A percentile compares a stretch with the other conserved stretches of the same genome.
Evolutionary conservation across 179 eudicot species (phyloP).

Genomic region (Nepenthes alata): DNA sequence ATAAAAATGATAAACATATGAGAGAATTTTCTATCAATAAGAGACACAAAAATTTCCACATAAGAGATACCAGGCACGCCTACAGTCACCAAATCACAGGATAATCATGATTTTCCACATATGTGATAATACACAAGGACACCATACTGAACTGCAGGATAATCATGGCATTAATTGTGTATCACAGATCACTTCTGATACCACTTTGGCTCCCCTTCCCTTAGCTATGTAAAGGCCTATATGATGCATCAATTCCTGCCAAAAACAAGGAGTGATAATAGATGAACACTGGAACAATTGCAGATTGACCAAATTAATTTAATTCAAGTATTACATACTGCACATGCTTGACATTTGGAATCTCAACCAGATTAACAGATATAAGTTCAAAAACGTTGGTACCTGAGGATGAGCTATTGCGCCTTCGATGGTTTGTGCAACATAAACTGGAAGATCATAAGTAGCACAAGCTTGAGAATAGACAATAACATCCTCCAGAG

Average conservation of each 20-base stretch:
- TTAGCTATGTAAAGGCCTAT: slow-evolving; percentile 77
- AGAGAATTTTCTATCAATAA: too few species aligned
- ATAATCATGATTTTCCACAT: background rate
- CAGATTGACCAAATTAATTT: background rate
- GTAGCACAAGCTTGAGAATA: slow-evolving; percentile 85
- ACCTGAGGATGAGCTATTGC: slow-evolving; percentile 85
- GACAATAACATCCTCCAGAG: slow-evolving; percentile 69
- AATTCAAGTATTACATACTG: background rate
- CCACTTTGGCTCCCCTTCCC: slow-evolving; percentile 90
- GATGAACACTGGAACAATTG: too few species aligned
- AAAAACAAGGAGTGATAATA: background rate
- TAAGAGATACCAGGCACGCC: too few species aligned
- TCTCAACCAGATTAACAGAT: background rate
- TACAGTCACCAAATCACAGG: too few species aligned
- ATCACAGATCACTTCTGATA: slow-evolving; percentile 35
- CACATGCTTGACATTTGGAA: background rate
- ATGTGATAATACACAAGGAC: too few species aligned
- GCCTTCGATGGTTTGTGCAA: slow-evolving; percentile 41
- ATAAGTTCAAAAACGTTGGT: background rate
- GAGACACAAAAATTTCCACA: too few species aligned
- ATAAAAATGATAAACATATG: too few species aligned
- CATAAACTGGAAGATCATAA: slow-evolving; percentile 64
- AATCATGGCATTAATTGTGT: background rate
- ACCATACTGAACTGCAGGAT: too few species aligned
- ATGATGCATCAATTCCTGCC: slow-evolving; percentile 86